Evolutionary conservation across 495 filamentous ascomycete genomes (phyloP).

Genomic region (Aspergillus leporis): DNA sequence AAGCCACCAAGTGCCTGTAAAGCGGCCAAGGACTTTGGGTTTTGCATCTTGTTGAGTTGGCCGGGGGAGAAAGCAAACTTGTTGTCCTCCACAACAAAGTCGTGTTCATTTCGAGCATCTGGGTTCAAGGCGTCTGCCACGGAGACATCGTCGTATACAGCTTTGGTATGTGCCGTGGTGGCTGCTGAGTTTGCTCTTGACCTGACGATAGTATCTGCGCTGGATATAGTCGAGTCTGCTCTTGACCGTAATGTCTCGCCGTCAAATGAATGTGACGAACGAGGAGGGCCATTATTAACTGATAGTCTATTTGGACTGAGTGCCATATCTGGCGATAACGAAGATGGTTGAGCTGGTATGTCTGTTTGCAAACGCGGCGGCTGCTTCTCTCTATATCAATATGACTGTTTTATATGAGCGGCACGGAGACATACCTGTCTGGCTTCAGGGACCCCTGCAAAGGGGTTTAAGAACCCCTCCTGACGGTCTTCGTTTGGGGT

Average conservation of each 20-base stretch:
- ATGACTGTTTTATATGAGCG: neutral
- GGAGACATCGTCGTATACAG: constrained; percentile 44
- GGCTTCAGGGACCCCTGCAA: constrained; percentile 12
- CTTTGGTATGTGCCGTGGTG: constrained; percentile 29
- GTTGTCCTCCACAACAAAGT: constrained; percentile 66
- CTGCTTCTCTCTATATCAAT: constrained; percentile 2
- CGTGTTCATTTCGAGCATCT: constrained; percentile 62
- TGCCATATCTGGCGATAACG: constrained; percentile 29
- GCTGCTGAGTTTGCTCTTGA: constrained; percentile 47
- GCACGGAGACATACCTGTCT: constrained; percentile 14
- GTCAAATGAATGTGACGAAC: constrained; percentile 44
- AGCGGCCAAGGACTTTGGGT: constrained; percentile 72
- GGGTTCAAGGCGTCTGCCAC: constrained; percentile 62
- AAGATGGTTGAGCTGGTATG: constrained; percentile 15
- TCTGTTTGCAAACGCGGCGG: constrained; percentile 5
- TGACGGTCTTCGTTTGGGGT: constrained; percentile 13
- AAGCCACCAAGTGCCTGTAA: constrained; percentile 70
- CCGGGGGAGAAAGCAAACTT: constrained; percentile 72
- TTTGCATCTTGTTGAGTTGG: constrained; percentile 71
- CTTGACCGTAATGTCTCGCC: constrained; percentile 52
- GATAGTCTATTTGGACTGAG: constrained; percentile 28
- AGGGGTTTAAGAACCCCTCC: constrained; percentile 16
- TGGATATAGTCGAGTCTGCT: constrained; percentile 49
- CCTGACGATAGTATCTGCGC: constrained; percentile 37
- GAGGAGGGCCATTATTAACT: constrained; percentile 37